phyloP scores from a whole-genome alignment of 1,139 yeast genomes.

The Geotrichum aggregatum region DNA sequence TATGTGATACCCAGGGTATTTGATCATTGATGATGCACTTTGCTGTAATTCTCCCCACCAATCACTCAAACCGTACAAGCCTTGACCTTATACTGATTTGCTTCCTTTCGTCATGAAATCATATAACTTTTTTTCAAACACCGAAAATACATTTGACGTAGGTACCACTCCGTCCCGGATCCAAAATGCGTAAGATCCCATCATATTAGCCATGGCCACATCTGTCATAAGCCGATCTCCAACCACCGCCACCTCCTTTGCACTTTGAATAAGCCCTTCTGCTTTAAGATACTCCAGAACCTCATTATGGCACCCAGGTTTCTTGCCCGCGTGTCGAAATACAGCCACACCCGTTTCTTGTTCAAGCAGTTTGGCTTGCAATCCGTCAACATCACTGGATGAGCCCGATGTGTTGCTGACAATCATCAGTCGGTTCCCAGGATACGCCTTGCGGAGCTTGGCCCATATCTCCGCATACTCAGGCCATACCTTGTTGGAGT shows the following conservation, averaged over 20 bases:
- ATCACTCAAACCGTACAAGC: neutral
- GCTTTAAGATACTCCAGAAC: slow-evolving; percentile 54
- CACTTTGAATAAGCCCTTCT: slow-evolving; percentile 42
- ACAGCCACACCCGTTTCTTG: slow-evolving; percentile 69
- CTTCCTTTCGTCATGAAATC: slow-evolving; percentile 20
- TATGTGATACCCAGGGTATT: too few species aligned
- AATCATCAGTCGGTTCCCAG: slow-evolving; percentile 63
- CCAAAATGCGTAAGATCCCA: slow-evolving; percentile 90
- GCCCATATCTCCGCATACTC: slow-evolving; percentile 59
- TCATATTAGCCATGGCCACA: slow-evolving; percentile 85
- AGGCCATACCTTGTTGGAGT: slow-evolving; percentile 77
- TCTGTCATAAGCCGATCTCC: slow-evolving; percentile 93
- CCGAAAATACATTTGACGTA: slow-evolving; percentile 47
- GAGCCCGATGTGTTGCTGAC: slow-evolving; percentile 96
- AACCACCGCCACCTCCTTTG: slow-evolving; percentile 71
- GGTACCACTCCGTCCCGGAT: slow-evolving; percentile 67
- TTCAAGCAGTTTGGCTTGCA: slow-evolving; percentile 66
- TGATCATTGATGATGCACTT: too few species aligned
- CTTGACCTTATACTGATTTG: too few species aligned
- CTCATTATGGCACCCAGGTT: slow-evolving; percentile 83
- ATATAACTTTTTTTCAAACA: slow-evolving; percentile 36
- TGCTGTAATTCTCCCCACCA: too few species aligned
- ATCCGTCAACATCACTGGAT: slow-evolving; percentile 57
- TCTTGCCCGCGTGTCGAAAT: slow-evolving; percentile 70
- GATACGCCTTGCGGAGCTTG: slow-evolving; percentile 51